Conservation (phyloP, 768 basidiomycete species). For the Podaxis rugospora region DNA sequence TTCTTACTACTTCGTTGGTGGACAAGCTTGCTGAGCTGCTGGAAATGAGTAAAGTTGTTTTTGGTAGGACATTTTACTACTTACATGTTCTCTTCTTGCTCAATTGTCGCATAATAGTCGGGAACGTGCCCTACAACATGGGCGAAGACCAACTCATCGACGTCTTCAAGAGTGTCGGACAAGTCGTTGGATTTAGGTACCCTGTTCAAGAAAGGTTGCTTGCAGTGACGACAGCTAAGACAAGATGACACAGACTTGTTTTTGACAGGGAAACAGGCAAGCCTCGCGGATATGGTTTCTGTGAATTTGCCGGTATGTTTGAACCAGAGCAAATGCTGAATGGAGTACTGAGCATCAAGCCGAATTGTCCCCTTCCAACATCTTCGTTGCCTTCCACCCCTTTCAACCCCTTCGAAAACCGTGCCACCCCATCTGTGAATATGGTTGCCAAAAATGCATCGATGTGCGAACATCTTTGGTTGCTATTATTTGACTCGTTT, state of each 20-base stretch:
- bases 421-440: neutral
- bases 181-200: slow-evolving; percentile 86
- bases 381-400: neutral
- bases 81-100: neutral
- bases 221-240: slow-evolving; percentile 9
- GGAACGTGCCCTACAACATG: slow-evolving; percentile 91
- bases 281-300: slow-evolving; percentile 90
- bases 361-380: slow-evolving; percentile 32
- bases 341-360: slow-evolving; percentile 18
- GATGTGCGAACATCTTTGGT: neutral
- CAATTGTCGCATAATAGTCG: slow-evolving; percentile 41
- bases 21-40: neutral
- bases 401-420: neutral
- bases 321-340: slow-evolving; percentile 23
- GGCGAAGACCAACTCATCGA: slow-evolving; percentile 85
- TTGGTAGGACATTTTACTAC: slow-evolving; percentile 41
- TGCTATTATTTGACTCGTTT: slow-evolving; percentile 9
- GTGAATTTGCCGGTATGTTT: slow-evolving; percentile 83
- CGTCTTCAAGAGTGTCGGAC: slow-evolving; percentile 84
- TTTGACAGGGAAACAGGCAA: slow-evolving; percentile 94
- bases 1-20: no score
- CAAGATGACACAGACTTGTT: slow-evolving; percentile 53
- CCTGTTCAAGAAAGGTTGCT: slow-evolving; percentile 3
- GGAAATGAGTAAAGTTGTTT: slow-evolving; percentile 57
- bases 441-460: neutral